phyloP scores from a whole-genome alignment of 2,329 filamentous ascomycete species.

The Pestalotiopsis sp. region DNA sequence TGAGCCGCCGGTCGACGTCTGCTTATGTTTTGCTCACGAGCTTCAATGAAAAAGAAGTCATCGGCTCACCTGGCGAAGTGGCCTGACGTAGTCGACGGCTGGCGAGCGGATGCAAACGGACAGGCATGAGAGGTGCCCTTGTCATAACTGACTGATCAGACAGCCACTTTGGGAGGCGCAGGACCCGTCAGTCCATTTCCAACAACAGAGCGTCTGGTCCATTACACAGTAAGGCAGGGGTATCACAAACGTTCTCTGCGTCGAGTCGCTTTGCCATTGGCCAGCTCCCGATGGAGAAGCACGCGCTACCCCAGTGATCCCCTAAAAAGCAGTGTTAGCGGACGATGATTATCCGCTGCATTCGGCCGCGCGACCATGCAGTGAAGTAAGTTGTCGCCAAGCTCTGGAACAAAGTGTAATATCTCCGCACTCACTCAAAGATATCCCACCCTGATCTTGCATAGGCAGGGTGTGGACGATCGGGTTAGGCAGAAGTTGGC shows the following conservation, averaged over 20 bases:
- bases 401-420: not conserved
- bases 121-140: not conserved
- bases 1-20: not conserved
- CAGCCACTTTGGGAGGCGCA: not conserved
- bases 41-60: not conserved
- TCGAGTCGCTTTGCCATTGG: not conserved
- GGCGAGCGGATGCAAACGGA: not conserved
- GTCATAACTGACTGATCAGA: not conserved
- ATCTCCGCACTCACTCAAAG: not conserved
- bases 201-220: not conserved
- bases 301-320: not conserved
- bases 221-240: not conserved
- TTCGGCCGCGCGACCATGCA: not conserved
- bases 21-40: not conserved
- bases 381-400: not conserved
- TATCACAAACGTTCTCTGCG: not conserved
- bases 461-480: not conserved
- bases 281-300: not conserved
- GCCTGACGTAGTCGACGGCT: not conserved
- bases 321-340: not conserved
- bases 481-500: constrained; percentile 3
- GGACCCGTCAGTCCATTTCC: not conserved
- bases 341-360: not conserved
- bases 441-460: not conserved
- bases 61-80: not conserved